Base-by-base conservation (phyloP, 2,329 filamentous ascomycete genomes). In the Colletotrichum lentis region DNA sequence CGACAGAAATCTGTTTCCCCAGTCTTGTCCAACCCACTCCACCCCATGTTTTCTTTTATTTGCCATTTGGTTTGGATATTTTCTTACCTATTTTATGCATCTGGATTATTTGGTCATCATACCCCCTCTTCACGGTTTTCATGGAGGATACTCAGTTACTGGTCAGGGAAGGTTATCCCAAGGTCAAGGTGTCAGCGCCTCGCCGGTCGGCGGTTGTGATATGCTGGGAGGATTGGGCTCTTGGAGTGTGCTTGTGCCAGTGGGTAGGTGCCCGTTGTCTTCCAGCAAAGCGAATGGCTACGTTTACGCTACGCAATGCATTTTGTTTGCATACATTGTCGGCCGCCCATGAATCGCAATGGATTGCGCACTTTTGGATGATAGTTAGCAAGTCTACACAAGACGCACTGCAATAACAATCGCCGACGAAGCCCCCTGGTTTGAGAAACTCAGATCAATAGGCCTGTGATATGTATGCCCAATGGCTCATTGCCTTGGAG, bases 1-100 rank as follows among this genome's bases (percentile, higher is more conserved):
- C 70, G 70, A 68, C 70, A 69, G 67, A 70, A 68, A 70, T 64
- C 61, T 68, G 67, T 62, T 63, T 61, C 50, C 64, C 61, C 64
- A 68, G 61, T 71, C 70, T 59, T 65, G 68, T 71, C 31, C 31
- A 35, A 35, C 7, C 31, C 64, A 70, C 64, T 64, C 67, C 69
- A 65, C 69, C 69, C 69, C 68, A 70, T 31, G 27, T 53, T 37
- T 54, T 69, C 69, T 57, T 44, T 31, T 49, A 53, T 49, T 57
- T 44, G 5, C 43, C 22, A 37, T 35, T 54, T 47, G 49, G 65
- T 46, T 46, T n/a, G 24, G 27, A 7, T n/a, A 35, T 35, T 50
- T 46, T 24, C n/a, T 35, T 35, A 35, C 2, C 8, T 10, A 39
- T 39, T 10, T 20, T 57, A 18, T 44, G 46, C 49, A 52, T 54